phyloP scores from a whole-genome alignment of 2,329 filamentous ascomycete genomes.

The Cytospora mali region DNA sequence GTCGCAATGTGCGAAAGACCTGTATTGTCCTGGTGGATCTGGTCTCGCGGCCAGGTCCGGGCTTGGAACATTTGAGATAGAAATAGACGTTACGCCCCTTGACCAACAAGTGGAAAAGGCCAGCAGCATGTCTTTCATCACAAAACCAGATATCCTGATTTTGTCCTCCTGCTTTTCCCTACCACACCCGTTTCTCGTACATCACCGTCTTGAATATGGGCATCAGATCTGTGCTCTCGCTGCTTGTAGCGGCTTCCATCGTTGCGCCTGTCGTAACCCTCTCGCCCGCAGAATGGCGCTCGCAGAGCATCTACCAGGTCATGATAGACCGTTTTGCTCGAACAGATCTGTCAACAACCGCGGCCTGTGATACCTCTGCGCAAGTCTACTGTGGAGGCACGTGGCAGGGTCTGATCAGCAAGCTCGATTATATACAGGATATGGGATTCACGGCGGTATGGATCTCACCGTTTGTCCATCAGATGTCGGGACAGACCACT shows the following conservation, averaged over 20 bases:
- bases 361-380: slow-evolving; percentile 36
- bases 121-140: background rate
- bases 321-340: slow-evolving; percentile 48
- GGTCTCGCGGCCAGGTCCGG: no score
- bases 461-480: slow-evolving; percentile 50
- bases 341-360: slow-evolving; percentile 41
- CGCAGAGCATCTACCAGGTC: slow-evolving; percentile 47
- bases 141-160: slow-evolving; percentile 2
- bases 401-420: slow-evolving; percentile 49
- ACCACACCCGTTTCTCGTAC: background rate
- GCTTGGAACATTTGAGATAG: slow-evolving; percentile 1
- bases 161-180: background rate
- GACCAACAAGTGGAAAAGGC: background rate
- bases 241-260: slow-evolving; percentile 15
- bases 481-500: slow-evolving; percentile 43
- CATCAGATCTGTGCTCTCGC: background rate
- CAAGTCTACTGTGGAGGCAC: slow-evolving; percentile 51
- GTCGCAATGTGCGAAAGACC: background rate
- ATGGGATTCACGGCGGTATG: slow-evolving; percentile 48
- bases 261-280: slow-evolving; percentile 16
- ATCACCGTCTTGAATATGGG: slow-evolving; percentile 10
- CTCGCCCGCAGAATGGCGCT: slow-evolving; percentile 38
- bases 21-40: background rate
- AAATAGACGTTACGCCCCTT: slow-evolving; percentile 8
- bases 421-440: slow-evolving; percentile 52